Evolutionary conservation across 495 filamentous ascomycete species (phyloP), one percentile per base, ranked within the genome.

Genomic region (Saxophila tyrrhenica): DNA sequence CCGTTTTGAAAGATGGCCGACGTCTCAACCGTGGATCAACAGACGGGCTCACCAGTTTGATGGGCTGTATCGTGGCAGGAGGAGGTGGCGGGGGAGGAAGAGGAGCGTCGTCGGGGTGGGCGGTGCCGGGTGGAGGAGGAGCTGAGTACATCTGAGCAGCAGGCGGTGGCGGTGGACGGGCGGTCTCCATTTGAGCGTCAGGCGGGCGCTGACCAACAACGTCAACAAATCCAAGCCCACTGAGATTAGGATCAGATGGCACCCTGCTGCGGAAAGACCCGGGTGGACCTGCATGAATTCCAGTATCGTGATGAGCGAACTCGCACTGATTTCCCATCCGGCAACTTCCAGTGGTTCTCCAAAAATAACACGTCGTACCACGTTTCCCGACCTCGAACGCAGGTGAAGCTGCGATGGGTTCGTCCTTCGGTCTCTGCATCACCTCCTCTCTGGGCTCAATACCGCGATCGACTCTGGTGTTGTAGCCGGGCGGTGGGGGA

Each of bases 261-360:
- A n/a, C n/a, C n/a, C n/a, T n/a, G 5, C 29, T 5, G 29, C 29
- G 5, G 29, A 42, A 53, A 3, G 51, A 10, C 13, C 51, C 51
- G 5, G 51, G 51, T 29, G 8, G 39, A 17, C 51, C 51, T 3
- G 20, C 47, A 49, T 49, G 8, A 49, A 39, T 13, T 9, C 24
- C 51, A 1, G 44, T 51, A 17, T 50, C 25, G 5, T 19, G 22
- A 50, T 55, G 57, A 11, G 57, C 57, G 35, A 25, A 54, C 5
- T 50, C 24, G 24, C 50, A 52, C 17, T 52, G 7, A 10, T 49
- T 41, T 1, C 35, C 25, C 11, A 24, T 19, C 15, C 23, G 23
- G 22, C 21, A 32, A 32, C 48, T 46, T 15, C 38, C 25, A 13
- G 17, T 35, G 16, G 16, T 50, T 19, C 38, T 35, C 48, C 48